These are phyloP conservation scores for Paramecium octaurelia DNA, from an alignment of 73 alveolate species.

Conservation along the genomic window DNA sequence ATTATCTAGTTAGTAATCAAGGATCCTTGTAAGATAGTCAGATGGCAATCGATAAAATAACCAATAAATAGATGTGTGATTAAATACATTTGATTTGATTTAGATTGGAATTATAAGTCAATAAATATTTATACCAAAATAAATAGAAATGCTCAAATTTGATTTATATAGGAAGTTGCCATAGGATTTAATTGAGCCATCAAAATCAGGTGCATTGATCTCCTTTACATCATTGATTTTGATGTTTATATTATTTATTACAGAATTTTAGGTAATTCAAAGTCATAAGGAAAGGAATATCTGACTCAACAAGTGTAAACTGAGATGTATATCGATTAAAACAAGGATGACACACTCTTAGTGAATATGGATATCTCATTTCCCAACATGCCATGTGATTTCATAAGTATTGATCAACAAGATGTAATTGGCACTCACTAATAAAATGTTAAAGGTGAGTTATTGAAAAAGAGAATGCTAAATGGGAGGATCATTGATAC, in stretches of 20 bases:
- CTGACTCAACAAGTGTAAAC: constrained; percentile 69
- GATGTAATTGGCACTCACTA: constrained; percentile 97
- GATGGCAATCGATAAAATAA: too few relatives aligned
- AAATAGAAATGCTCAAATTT: constrained; percentile 13
- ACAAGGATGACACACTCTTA: constrained; percentile 78
- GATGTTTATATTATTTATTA: constrained; percentile 79
- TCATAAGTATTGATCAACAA: constrained; percentile 89
- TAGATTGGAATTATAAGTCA: not conserved
- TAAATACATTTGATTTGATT: too few relatives aligned
- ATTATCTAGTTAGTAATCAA: too few relatives aligned
- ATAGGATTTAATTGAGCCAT: constrained; percentile 87
- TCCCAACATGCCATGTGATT: constrained; percentile 95
- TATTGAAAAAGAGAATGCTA: constrained; percentile 67
- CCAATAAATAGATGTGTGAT: too few relatives aligned
- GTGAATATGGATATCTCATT: constrained; percentile 88
- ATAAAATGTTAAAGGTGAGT: constrained; percentile 72
- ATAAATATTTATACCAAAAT: too few relatives aligned
- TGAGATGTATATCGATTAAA: constrained; percentile 80
- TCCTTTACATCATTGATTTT: constrained; percentile 79
- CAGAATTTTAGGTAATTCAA: constrained; percentile 71
- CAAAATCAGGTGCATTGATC: constrained; percentile 94
- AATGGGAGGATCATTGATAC: constrained; percentile 51
- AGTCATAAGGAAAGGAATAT: constrained; percentile 49
- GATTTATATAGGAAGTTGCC: constrained; percentile 79
- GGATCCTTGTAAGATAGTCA: too few relatives aligned